These are phyloP conservation scores for Spergularia marina DNA, from an alignment of 148 eudicot genomes.

Conservation along the genomic window DNA sequence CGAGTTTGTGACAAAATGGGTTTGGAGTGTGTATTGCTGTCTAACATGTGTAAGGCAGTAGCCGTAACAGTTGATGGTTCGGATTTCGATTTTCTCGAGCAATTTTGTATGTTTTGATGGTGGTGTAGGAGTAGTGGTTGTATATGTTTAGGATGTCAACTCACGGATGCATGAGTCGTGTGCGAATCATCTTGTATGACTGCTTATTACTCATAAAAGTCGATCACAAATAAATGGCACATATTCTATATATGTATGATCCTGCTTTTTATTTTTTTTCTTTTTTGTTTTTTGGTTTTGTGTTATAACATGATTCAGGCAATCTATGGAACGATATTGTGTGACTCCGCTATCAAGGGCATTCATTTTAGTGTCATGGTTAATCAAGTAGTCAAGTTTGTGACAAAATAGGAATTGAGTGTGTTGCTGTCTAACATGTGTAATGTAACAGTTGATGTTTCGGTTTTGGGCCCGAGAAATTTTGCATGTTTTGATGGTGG, in stretches of 20 bases:
- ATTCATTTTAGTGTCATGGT: neutral
- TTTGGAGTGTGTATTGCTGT: neutral
- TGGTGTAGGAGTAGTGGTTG: neutral
- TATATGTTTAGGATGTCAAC: neutral
- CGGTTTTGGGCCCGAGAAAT: neutral
- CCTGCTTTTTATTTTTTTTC: neutral
- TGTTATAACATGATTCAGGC: constrained; percentile 41
- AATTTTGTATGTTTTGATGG: neutral
- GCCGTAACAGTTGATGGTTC: neutral
- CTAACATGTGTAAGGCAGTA: neutral
- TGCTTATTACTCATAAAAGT: neutral
- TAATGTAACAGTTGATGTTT: neutral
- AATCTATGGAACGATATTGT: constrained; percentile 41
- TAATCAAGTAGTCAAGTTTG: neutral
- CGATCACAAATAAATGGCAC: too few species aligned
- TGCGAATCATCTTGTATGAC: neutral
- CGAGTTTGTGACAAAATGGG: neutral
- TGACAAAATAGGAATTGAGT: neutral
- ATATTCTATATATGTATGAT: neutral
- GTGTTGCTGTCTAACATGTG: neutral
- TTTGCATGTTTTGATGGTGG: neutral
- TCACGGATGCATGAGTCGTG: neutral
- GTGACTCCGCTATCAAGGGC: too few species aligned
- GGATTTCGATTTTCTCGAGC: neutral
- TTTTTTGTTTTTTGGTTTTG: neutral